phyloP scores from a whole-genome alignment of 805 yeast species.

The Ascoidea asiatica region DNA sequence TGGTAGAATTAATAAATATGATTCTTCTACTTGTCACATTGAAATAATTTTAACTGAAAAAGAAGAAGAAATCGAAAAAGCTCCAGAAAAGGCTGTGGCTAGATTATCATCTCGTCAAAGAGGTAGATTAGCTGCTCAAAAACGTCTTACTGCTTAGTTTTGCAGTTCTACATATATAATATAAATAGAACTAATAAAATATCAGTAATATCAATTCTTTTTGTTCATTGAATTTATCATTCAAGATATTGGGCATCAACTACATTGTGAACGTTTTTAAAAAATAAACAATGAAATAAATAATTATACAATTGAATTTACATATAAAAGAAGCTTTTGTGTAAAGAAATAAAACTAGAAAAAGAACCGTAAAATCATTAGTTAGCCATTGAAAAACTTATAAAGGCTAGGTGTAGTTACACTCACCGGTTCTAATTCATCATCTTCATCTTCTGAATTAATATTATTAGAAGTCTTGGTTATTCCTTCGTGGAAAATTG shows the following conservation, averaged over 20 bases:
- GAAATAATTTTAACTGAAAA: conserved; percentile 94
- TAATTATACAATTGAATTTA: too few relatives aligned
- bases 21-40: conserved; percentile 97
- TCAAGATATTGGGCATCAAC: too few relatives aligned
- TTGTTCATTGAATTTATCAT: too few relatives aligned
- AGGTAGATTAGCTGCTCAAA: conserved; percentile 82
- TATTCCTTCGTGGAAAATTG: conserved; percentile 14
- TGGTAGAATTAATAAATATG: conserved; percentile 99
- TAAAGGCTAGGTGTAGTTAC: conserved; percentile 48
- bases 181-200: too few relatives aligned
- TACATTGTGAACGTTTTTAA: too few relatives aligned
- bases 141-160: conserved; percentile 73
- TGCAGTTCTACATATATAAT: too few relatives aligned
- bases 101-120: conserved; percentile 84
- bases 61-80: conserved; percentile 88
- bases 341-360: background rate
- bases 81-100: conserved; percentile 53
- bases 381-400: conserved; percentile 51
- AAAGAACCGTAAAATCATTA: background rate
- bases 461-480: conserved; percentile 1
- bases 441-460: conserved; percentile 1
- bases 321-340: too few relatives aligned
- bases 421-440: conserved; percentile 39
- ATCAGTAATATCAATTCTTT: too few relatives aligned
- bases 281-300: too few relatives aligned